Base-by-base conservation (phyloP, 1,284 basidiomycete species). In the Cerioporus squamosus region DNA sequence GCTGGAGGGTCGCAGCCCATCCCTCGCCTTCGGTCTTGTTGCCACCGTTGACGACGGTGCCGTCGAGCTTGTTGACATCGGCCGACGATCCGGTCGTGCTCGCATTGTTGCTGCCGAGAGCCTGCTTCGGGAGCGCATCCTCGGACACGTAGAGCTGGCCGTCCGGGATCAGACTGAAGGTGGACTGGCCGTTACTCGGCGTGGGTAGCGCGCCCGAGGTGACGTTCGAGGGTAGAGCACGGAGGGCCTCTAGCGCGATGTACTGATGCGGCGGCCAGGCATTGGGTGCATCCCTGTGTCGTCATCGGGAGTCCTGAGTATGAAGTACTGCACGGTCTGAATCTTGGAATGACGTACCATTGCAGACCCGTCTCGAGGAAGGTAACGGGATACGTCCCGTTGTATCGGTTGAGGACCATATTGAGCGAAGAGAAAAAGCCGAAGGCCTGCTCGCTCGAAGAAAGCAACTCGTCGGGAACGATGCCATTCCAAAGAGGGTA, bases 401-500 rank as follows among this genome's bases (percentile, higher is more conserved):
- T 94, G 72, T 93, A 97, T 53, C 86, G 84, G 68, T 90, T 90
- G 67, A 96, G 70, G 2, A 93, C 85, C 77, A 91, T 79, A 68
- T 94, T 88, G 24, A 94, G 70, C 1, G 88, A 81, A 1, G 90
- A 78, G 69, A 95, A 94, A 52, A 85, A 83, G 3, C 82, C 80
- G 61, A 95, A 90, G 0, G 93, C 93, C 17, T 85, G 84, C 26
- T 76, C 71, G 49, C 78, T 70, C 65, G 85, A 87, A 23, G 74
- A 69, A 17, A 84, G 71, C 10, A 97, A 68, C 63, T 91, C 89
- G 17, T 81, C 69, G 0, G 95, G 95, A 49, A 94, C 79, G 68
- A 97, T 94, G 23, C 87, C 90, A 54, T 83, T 88, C 95, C 95
- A 97, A 48, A 91, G 78, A 0, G 95, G 93, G 73, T 93, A 96